Base-by-base conservation (phyloP, 2,329 filamentous ascomycete genomes). In the Aureobasidium leucospermi region DNA sequence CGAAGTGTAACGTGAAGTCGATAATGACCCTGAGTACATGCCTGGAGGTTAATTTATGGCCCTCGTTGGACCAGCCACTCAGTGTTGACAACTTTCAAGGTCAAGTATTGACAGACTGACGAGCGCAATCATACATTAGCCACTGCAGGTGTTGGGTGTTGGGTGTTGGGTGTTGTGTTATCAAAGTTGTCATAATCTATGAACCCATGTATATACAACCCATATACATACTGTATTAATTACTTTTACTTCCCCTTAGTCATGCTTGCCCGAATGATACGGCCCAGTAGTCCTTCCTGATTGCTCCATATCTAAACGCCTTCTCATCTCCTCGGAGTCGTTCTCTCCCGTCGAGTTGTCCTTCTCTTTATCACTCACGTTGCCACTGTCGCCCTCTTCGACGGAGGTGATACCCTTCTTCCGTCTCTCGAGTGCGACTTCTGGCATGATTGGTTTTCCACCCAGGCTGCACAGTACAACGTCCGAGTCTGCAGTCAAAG, bases 391-490 rank as follows among this genome's bases (percentile, higher is more conserved):
- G 67, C 67, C 58, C 31, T 63, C 63, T 16, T 65, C 70, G 42
- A 65, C 65, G 2, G 47, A 58, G 31, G 64, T 63, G 19, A 62
- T 45, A 13, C 62, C 63, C 19, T 65, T 49, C 52, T 62, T 66
- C 36, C 34, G 29, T 6, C 48, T 61, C 36, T 68, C 69, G 23
- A 68, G 61, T 29, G 63, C 63, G 19, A 69, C 68, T 46, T 72
- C 72, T 1, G 73, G 71, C 61, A 76, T 68, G 36, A 67, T 67
- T 31, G 79, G 78, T 32, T 73, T 74, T 3, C 80, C 79, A 5
- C 80, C 80, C 31, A 82, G 72, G 47, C 76, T 80, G 52, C 76
- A 78, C 64, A 83, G 73, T 3, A 81, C 81, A 15, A 80, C 73
- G n/a, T 76, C 76, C 23, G 77, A 77, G 59, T 79, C 77, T 3